Percentiles rank a stretch among this genome's conserved stretches.
Conservation (phyloP, 1,284 basidiomycete species). For the Boletellus deceptivus region DNA sequence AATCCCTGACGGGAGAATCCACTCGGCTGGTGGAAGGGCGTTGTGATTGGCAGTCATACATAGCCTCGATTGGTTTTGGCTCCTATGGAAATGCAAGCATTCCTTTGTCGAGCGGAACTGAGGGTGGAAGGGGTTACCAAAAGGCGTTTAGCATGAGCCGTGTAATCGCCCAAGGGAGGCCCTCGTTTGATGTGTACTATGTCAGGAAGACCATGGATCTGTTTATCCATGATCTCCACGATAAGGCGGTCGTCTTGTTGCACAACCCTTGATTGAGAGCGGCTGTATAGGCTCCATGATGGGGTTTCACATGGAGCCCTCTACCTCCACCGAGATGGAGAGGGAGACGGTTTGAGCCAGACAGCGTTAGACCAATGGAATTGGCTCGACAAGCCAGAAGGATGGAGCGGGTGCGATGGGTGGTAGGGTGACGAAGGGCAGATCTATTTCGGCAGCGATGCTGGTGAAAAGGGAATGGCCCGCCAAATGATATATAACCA, state of each 20-base stretch:
- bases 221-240: conserved; percentile 7
- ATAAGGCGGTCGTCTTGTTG: conserved; percentile 7
- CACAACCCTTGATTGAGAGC: conserved; percentile 10
- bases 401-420: not conserved
- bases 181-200: conserved; percentile 4
- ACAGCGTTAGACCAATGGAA: not conserved
- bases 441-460: too few species aligned
- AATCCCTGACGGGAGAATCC: conserved; percentile 1
- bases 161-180: not conserved
- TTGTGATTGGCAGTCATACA: conserved; percentile 8
- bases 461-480: too few species aligned
- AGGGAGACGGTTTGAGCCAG: not conserved
- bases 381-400: not conserved
- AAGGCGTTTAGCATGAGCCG: not conserved
- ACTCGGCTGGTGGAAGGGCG: not conserved
- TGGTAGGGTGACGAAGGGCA: not conserved
- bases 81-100: conserved; percentile 2
- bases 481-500: too few species aligned
- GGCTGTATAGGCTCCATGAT: not conserved
- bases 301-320: conserved; percentile 7
- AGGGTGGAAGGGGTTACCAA: not conserved
- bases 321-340: not conserved
- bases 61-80: conserved; percentile 19
- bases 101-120: conserved; percentile 5
- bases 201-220: not conserved